A percentile compares a stretch with the other conserved stretches of the same genome.
Conservation (phyloP, 2,329 filamentous ascomycete species). For the Juglanconis oblonga region DNA sequence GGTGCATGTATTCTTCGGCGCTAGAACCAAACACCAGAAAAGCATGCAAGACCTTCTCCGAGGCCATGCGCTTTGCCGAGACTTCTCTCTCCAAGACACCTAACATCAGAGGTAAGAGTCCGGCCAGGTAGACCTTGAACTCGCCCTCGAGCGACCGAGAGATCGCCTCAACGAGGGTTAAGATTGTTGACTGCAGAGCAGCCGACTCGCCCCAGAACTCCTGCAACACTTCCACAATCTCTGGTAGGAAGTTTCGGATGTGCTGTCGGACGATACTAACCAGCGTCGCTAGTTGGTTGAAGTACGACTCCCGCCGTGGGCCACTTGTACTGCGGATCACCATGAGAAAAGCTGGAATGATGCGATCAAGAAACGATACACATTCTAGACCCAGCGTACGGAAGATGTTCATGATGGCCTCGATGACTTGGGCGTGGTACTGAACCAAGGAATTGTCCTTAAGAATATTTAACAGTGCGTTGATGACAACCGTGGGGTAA, state of each 20-base stretch:
- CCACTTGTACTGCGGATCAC: slow-evolving; percentile 81
- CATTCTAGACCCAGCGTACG: slow-evolving; percentile 94
- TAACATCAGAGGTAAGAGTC: slow-evolving; percentile 88
- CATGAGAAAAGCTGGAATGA: slow-evolving; percentile 87
- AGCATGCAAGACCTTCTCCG: slow-evolving; percentile 87
- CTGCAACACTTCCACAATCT: slow-evolving; percentile 81
- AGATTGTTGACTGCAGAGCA: slow-evolving; percentile 83
- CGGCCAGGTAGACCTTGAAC: slow-evolving; percentile 93
- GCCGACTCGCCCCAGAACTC: slow-evolving; percentile 85
- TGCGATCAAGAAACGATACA: slow-evolving; percentile 88
- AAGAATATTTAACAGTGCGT: slow-evolving; percentile 86
- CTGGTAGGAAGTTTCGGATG: slow-evolving; percentile 83
- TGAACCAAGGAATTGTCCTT: slow-evolving; percentile 87
- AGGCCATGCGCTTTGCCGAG: slow-evolving; percentile 72
- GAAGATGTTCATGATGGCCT: slow-evolving; percentile 98
- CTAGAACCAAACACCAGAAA: slow-evolving; percentile 95
- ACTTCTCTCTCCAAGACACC: slow-evolving; percentile 86
- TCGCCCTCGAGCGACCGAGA: slow-evolving; percentile 92
- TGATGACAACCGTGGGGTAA: slow-evolving; percentile 96
- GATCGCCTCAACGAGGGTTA: slow-evolving; percentile 90
- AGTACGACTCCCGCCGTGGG: slow-evolving; percentile 86
- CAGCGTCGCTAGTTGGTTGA: slow-evolving; percentile 90
- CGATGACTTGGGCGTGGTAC: slow-evolving; percentile 90
- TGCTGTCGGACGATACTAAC: slow-evolving; percentile 96
- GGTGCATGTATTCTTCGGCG: slow-evolving; percentile 97